Base-by-base conservation (phyloP, 2,329 filamentous ascomycete genomes). In the Phialophora chinensis region DNA sequence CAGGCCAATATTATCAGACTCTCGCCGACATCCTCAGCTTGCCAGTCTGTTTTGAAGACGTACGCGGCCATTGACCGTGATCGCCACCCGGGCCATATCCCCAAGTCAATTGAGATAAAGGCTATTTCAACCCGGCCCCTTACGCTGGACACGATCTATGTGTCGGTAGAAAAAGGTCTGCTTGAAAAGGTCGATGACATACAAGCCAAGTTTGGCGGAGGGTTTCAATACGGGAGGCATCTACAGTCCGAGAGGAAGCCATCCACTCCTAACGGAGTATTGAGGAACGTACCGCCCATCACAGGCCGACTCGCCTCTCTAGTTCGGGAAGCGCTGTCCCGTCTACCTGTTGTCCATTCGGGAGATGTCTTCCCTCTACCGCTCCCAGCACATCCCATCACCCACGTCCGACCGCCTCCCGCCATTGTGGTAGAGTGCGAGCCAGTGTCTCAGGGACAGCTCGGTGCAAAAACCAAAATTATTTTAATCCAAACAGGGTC, bases 391-490 rank as follows among this genome's bases (percentile, higher is more conserved):
- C 93, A 97, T 78, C 90, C 93, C 12, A 90, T 96, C 69, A 96
- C 93, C 8, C 92, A 97, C 78, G 87, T 91, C 20, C 88, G 91
- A 27, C 87, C 92, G 14, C 91, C 92, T 50, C 92, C 93, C 0
- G 95, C 92, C 50, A 93, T 90, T 79, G 91, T 98, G 67, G 88
- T 91, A 56, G 87, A 96, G n/a, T 98, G 93, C 76, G 95, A 99
- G 77, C 95, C 95, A 8, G 93, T 98, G 17, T 88, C 91, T 5
- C 95, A 99, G 78, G 95, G 95, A 8, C 78, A 95, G 4, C 77
- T 99, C 55, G 85, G 89, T 8, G 85, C 91, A 0, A 85, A 82
- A 12, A 99, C 93, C 17, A 93, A 91, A 73, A 92, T 99, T 65
- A 88, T 99, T 27, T 83, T 98, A 25, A 75, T 83, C 76, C 74